Conservation (phyloP, 1,284 basidiomycete genomes). For the Erythrobasidium hasegawianum region DNA sequence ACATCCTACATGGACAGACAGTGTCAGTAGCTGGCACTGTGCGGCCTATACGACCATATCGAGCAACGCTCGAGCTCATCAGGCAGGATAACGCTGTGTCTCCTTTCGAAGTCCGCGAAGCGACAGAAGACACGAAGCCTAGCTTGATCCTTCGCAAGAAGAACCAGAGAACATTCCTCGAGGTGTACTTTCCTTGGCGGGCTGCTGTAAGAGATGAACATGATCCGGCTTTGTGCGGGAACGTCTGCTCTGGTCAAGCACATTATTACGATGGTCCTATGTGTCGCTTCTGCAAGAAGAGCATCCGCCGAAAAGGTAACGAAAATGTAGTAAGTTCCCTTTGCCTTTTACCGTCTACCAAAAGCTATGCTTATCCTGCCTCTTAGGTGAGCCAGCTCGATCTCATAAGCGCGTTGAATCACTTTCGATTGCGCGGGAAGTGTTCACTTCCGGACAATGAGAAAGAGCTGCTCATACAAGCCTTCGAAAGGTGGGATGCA, state of each 20-base stretch:
- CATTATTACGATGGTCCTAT: neutral
- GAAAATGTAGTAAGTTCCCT: neutral
- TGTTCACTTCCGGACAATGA: neutral
- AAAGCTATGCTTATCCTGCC: neutral
- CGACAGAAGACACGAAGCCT: neutral
- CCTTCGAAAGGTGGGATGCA: neutral
- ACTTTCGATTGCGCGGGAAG: neutral
- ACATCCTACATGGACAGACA: neutral
- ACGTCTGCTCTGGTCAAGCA: neutral
- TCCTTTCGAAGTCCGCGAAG: neutral
- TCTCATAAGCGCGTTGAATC: neutral
- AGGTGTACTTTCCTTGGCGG: neutral
- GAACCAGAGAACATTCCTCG: neutral
- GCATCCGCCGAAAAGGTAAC: neutral
- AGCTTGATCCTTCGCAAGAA: neutral
- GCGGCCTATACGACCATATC: neutral
- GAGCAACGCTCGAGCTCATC: neutral
- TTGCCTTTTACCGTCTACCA: neutral
- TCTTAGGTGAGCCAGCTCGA: neutral
- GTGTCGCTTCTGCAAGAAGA: neutral
- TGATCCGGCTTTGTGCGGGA: neutral
- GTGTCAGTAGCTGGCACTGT: neutral
- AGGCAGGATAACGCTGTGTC: neutral
- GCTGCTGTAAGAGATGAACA: neutral
- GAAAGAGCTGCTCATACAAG: neutral